Base-by-base conservation (phyloP, 2,329 filamentous ascomycete genomes). In the Talaromyces sp. region DNA sequence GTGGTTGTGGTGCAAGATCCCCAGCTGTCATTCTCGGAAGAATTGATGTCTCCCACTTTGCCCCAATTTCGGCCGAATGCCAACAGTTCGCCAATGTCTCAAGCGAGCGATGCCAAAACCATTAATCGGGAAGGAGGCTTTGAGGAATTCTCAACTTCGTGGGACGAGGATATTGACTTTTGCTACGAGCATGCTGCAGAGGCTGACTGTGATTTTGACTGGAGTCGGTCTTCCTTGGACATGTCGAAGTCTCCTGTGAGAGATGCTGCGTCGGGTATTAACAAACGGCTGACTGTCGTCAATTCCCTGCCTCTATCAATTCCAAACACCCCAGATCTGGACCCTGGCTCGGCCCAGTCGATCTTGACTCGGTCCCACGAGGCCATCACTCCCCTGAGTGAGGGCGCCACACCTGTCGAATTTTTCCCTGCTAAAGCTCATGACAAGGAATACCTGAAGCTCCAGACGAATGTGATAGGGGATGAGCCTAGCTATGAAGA, bases 111-210 rank as follows among this genome's bases (percentile, higher is more conserved):
- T 63, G 56, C 57, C 7, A 63, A 53, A 54, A 65, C 44, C 40
- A 63, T 42, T 66, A 63, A 30, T 61, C 65, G 59, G 64, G 31
- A 60, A 63, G 59, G 58, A 67, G 59, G 56, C 3, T 67, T 69
- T 50, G 72, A 72, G 33, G 70, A 71, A 34, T 66, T 74, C 40
- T 73, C 72, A 61, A 73, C 74, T 53, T 82, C 81, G 1, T 87
- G 85, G 85, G 85, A 87, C 67, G 84, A 85, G 44, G 84, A 86
- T 63, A 83, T 87, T 61, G 85, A 87, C 65, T 87, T 83, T 67
- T 85, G 83, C 67, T 87, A 87, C 66, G 82, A 86, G 63, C 81
- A 85, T 68, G 83, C 82, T 30, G 81, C 84, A 5, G 85, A 87
- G 70, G 84, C 85, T 1, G 82, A 83, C 58, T 86, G 82, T 65